phyloP scores from a whole-genome alignment of 2,329 filamentous ascomycete species.

The Fusarium fujikuroi region DNA sequence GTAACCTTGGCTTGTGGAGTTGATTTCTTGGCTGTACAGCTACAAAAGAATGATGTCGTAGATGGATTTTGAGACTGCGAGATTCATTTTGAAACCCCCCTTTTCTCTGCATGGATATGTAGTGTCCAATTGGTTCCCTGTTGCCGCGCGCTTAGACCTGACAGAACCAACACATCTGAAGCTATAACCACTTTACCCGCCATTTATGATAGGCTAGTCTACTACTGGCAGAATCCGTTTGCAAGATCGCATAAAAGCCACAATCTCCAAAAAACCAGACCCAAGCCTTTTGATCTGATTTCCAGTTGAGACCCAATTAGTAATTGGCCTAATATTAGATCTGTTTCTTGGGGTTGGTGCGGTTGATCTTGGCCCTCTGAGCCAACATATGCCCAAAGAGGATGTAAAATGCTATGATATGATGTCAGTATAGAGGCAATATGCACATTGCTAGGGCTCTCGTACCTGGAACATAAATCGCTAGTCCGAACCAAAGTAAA shows the following conservation, averaged over 20 bases:
- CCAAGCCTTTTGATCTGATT: no score
- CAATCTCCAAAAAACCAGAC: no score
- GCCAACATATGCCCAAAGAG: conserved; percentile 35
- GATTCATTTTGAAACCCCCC: background rate
- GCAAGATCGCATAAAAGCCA: background rate
- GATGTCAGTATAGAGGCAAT: background rate
- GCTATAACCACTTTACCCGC: background rate
- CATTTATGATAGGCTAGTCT: background rate
- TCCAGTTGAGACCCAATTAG: no score
- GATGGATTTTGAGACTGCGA: background rate
- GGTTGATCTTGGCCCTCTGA: conserved; percentile 31
- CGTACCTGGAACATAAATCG: conserved; percentile 26
- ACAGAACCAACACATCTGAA: background rate
- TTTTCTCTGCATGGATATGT: background rate
- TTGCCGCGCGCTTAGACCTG: background rate
- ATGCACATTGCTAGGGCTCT: background rate
- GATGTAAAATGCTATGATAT: conserved; percentile 16
- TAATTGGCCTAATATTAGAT: background rate
- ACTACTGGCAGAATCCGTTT: background rate
- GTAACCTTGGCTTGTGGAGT: background rate
- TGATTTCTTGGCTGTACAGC: background rate
- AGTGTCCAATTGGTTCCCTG: background rate
- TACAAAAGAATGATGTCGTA: background rate
- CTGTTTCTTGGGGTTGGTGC: background rate
- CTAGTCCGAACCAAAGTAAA: conserved; percentile 32